Base-by-base conservation (phyloP, 164 flowering plant species). In the Stephania japonica region DNA sequence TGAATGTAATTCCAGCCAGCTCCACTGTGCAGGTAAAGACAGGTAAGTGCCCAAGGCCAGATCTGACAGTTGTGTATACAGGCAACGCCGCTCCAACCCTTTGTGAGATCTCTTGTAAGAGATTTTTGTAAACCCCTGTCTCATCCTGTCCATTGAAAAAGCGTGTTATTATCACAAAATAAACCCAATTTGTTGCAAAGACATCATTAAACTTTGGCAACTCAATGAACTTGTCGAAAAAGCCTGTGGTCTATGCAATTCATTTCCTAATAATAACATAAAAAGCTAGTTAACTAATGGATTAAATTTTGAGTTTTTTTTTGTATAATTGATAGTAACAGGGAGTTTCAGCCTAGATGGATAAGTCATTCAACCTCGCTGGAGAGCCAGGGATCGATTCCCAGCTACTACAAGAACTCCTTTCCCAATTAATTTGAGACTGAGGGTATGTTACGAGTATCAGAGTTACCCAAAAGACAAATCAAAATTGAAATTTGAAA, bases 1-100 rank as follows among this genome's bases (percentile, higher is more conserved):
- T 87, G 73, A 95, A 95, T 24, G 83, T 86, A 44, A 95, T 86
- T 78, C 95, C 98, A 74, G 97, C 99, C 69, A 95, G 76, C 76
- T 93, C 91, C 18, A 93, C 99, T 0, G 79, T 87, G 69, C 99
- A 92, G 3, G 97, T 91, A 75, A 95, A 95, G 62, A 93, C 93
- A 24, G 98, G 99, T 67, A 82, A 85, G 79, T 93, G 98, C 2
- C 99, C 97, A 70, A 89, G 93, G 67, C 99, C 98, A 19, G 97
- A 90, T 68, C 93, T 82, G 77, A 75, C 84, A 44, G 98, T 91
- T 62, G 89, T 87, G 81, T 95, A 95, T 24, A 75, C 83, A 1
- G 99, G 99, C 77, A 93, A 83, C 42, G 98, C 88, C 27, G 98
- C 93, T 75, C 98, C 97, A 71, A 93, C 98, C 88, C 99, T 89